Percentiles rank a stretch among this genome's conserved stretches.
These are phyloP conservation scores for Aspergillus hancockii DNA, from an alignment of 495 filamentous ascomycete species.

Conservation along the genomic window DNA sequence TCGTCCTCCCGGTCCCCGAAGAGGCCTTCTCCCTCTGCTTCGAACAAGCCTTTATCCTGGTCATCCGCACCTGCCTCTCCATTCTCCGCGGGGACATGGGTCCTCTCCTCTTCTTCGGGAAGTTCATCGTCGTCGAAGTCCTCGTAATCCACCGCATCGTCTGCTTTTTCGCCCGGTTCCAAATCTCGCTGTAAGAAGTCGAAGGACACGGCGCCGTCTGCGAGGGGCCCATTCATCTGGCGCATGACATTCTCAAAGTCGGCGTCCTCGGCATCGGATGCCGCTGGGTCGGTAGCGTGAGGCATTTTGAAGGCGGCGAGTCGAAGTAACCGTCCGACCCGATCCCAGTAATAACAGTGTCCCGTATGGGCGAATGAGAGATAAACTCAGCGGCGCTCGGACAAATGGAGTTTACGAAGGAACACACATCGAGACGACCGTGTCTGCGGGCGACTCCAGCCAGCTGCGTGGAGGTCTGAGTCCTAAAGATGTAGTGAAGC, in stretches of 20 bases:
- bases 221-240: constrained; percentile 44
- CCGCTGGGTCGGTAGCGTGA: constrained; percentile 44
- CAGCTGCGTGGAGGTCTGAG: not conserved
- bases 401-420: not conserved
- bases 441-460: not conserved
- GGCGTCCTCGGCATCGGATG: constrained; percentile 39
- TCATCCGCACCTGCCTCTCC: constrained; percentile 9
- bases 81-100: constrained; percentile 13
- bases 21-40: constrained; percentile 54
- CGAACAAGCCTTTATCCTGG: constrained; percentile 17
- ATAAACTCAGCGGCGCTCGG: not conserved
- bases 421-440: constrained; percentile 8
- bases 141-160: constrained; percentile 83
- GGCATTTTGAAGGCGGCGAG: constrained; percentile 38
- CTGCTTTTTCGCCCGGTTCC: constrained; percentile 70
- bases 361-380: not conserved
- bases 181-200: constrained; percentile 52
- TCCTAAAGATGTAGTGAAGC: not conserved
- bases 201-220: constrained; percentile 36
- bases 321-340: not conserved
- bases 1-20: constrained; percentile 45
- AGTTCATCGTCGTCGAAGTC: constrained; percentile 78
- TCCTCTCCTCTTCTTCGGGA: constrained; percentile 61
- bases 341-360: not conserved
- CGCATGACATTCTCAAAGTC: constrained; percentile 54